phyloP scores from a whole-genome alignment of 139 green algal species.

The Pedinophyceae sp. region DNA sequence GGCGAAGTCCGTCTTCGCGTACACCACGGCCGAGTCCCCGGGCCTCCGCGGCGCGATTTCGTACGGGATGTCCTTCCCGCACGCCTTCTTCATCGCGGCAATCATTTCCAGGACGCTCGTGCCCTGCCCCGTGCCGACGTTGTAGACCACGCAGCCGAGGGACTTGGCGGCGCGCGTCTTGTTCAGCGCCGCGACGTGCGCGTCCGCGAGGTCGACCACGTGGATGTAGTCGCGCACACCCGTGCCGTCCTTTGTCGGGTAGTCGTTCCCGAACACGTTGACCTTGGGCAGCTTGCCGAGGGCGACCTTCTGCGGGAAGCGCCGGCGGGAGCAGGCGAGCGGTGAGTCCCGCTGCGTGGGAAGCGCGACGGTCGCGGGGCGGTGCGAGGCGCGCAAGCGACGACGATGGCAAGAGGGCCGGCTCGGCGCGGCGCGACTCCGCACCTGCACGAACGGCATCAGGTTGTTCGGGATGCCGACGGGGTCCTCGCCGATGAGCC shows the following conservation, averaged over 20 bases:
- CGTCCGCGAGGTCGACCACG: constrained; percentile 80
- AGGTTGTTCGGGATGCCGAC: constrained; percentile 96
- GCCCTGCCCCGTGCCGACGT: constrained; percentile 82
- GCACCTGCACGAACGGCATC: constrained; percentile 96
- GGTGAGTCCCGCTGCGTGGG: neutral
- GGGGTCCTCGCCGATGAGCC: constrained; percentile 85
- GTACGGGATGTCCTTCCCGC: constrained; percentile 35
- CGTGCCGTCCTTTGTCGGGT: constrained; percentile 57
- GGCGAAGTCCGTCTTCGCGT: constrained; percentile 28
- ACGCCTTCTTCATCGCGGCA: constrained; percentile 70
- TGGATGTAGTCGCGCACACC: constrained; percentile 91
- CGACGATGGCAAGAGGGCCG: neutral
- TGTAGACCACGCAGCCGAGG: constrained; percentile 69
- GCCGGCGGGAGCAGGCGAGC: neutral
- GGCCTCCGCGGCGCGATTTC: constrained; percentile 4
- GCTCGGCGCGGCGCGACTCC: neutral
- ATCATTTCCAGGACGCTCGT: constrained; percentile 94
- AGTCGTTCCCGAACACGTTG: constrained; percentile 87
- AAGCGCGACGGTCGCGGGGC: neutral
- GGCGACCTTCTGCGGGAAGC: constrained; percentile 45
- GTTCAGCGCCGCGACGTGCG: constrained; percentile 68
- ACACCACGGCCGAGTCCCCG: constrained; percentile 4
- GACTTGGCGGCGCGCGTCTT: no score
- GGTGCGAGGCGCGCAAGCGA: neutral
- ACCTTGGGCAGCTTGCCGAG: constrained; percentile 66